Base-by-base conservation (phyloP, 306 rosid species). In the Sophora flavescens region DNA sequence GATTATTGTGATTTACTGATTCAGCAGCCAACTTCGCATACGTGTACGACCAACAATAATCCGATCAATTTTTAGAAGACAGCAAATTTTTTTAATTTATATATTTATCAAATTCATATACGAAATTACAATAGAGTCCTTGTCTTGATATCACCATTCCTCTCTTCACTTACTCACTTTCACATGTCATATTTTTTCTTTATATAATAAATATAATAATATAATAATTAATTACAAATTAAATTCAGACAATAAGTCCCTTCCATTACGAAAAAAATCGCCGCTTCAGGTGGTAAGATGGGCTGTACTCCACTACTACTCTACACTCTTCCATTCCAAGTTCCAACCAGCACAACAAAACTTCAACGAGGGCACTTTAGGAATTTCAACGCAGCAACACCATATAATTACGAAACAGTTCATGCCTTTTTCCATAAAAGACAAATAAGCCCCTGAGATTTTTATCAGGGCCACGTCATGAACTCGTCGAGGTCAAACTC, bases 401-500 rank as follows among this genome's bases (percentile, higher is more conserved):
- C 9, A 11, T 4, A 17, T n/a, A 74, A 77, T 81, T 86, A 84
- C 86, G 50, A 63, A 76, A 76, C 72, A 6, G 22, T 45, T 85
- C 88, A 44, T 17, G 14, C 6, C 4, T n/a, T 16, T 36, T 26
- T n/a, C 7, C 0, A 17, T 9, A 59, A 69, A 33, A 50, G 79
- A 70, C 77, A 9, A 60, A 15, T 13, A 42, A 26, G 30, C 10
- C 82, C 78, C 66, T 10, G 2, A 28, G 33, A 52, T 39, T 44
- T 72, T 35, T 57, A 44, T 53, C 76, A 65, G 15, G 82, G 84
- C 86, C 78, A 83, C 80, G 82, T 78, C 41, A 84, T 74, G 82
- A 88, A 90, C 53, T 88, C 90, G 52, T 88, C 85, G 1, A 86
- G 14, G 68, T 93, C 89, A 52, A 93, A 86, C 62, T 93, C 98